Base-by-base conservation (phyloP, 106 monocot species). In the Acorus gramineus region DNA sequence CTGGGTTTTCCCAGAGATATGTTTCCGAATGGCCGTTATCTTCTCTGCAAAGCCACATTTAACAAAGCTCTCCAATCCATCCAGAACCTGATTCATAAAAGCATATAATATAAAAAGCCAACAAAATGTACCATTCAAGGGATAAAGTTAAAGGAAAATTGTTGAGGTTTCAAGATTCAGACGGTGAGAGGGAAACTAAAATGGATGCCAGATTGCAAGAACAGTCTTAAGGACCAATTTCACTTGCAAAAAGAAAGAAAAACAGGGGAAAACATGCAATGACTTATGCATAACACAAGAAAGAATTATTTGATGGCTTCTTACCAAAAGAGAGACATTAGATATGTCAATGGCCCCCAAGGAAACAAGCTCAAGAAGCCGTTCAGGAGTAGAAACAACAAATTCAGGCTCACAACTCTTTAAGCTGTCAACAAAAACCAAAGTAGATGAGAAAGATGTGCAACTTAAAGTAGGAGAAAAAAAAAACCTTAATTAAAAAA, bases 351-450 rank as follows among this genome's bases (percentile, higher is more conserved):
- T 68, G 1, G 96, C 88, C 51, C 52, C 72, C 10, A 79, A 14
- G 5, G 78, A 70, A 65, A 87, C 59, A 75, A 98, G 87, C 46
- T 91, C 85, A 51, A 85, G 81, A 57, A 98, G 82, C 73, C 96
- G 76, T 10, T 83, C 85, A 8, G 95, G 90, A 42, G 96, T 91
- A 6, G 87, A 79, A 51, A 98, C 55, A 64, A 98, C 60, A 53
- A 98, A 98, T 68, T 92, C 96, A 7, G 91, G 91, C 52, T 92
- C 96, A 69, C 88, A 88, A 60, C 72, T 85, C 74, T 83, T 98
- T 54, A 98, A 67, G 53, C 91, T 98, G 28, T 28, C 28, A 28
- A 28, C 28, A 28, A 28, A 28, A 28, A 28, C 28, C 28, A 28
- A 28, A 28, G 81, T 50, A 49, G 6, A 55, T 12, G 60, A 60